Conservation (phyloP, 2,329 filamentous ascomycete genomes). For the Penicillium nordicum region DNA sequence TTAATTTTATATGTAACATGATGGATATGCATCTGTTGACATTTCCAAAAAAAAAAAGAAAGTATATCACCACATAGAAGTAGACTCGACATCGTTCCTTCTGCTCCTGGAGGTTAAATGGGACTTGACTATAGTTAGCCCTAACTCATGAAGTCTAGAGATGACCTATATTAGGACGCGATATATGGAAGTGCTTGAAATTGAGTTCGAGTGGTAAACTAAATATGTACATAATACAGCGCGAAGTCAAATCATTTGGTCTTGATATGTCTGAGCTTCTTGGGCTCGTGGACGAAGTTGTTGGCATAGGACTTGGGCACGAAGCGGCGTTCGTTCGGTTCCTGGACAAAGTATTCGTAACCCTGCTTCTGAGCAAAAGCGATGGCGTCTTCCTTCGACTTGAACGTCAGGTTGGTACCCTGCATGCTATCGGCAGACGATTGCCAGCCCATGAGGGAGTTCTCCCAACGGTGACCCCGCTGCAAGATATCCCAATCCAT, state of each 20-base stretch:
- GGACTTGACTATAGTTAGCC: background rate
- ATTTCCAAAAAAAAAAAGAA: background rate
- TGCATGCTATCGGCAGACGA: slow-evolving; percentile 95
- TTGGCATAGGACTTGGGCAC: slow-evolving; percentile 93
- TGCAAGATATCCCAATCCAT: slow-evolving; percentile 97
- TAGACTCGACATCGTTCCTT: background rate
- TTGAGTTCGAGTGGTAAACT: slow-evolving; percentile 22
- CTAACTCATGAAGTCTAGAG: background rate
- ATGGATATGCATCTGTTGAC: background rate
- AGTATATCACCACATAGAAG: background rate
- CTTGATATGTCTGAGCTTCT: slow-evolving; percentile 82
- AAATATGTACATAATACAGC: slow-evolving; percentile 40
- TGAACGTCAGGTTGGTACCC: slow-evolving; percentile 86
- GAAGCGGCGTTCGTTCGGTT: slow-evolving; percentile 84
- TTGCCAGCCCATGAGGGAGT: slow-evolving; percentile 97
- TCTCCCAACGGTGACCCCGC: slow-evolving; percentile 97
- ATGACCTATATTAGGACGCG: background rate
- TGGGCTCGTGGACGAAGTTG: slow-evolving; percentile 83
- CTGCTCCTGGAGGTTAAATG: background rate
- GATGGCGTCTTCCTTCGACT: slow-evolving; percentile 90
- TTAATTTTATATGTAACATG: background rate
- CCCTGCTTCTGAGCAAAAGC: slow-evolving; percentile 96
- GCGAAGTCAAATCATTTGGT: slow-evolving; percentile 61
- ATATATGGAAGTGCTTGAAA: slow-evolving; percentile 4
- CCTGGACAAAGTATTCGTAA: slow-evolving; percentile 98